Evolutionary conservation across 768 basidiomycete species (phyloP).

Genomic region (Boletales sp.): DNA sequence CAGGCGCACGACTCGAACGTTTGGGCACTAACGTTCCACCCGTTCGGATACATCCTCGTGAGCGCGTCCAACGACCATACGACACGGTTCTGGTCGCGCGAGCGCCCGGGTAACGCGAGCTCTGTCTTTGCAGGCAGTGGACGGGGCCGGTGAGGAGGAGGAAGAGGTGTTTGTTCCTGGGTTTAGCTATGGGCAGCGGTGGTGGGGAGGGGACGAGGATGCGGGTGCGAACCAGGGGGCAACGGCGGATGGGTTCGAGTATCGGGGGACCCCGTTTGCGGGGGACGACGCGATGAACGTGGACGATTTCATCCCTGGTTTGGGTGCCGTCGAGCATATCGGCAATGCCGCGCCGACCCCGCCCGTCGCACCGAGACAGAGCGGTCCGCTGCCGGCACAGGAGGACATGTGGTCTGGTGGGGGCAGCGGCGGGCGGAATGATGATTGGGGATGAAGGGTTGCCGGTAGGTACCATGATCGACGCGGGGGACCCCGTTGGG

Average conservation of each 20-base stretch:
- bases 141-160: conserved; percentile 60
- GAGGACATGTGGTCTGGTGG: conserved; percentile 47
- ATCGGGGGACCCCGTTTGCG: conserved; percentile 14
- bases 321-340: conserved; percentile 37
- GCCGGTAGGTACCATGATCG: conserved; percentile 32
- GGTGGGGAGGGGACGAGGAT: conserved; percentile 50
- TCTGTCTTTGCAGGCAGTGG: conserved; percentile 73
- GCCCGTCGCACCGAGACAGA: conserved; percentile 32
- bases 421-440: conserved; percentile 26
- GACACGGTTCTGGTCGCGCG: conserved; percentile 97
- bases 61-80: conserved; percentile 98
- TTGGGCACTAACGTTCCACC: conserved; percentile 94
- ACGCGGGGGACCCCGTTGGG: conserved; percentile 23
- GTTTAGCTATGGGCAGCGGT: conserved; percentile 40
- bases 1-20: conserved; percentile 98
- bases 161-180: conserved; percentile 75
- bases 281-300: conserved; percentile 27
- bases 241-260: conserved; percentile 19
- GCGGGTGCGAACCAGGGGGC: conserved; percentile 7
- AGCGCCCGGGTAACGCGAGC: conserved; percentile 79
- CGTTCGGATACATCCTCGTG: conserved; percentile 90
- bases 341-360: not conserved
- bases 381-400: conserved; percentile 43
- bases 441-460: conserved; percentile 37
- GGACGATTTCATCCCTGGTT: conserved; percentile 66